Conservation (phyloP, 2,329 filamentous ascomycete species). For the Xylaria sp. region DNA sequence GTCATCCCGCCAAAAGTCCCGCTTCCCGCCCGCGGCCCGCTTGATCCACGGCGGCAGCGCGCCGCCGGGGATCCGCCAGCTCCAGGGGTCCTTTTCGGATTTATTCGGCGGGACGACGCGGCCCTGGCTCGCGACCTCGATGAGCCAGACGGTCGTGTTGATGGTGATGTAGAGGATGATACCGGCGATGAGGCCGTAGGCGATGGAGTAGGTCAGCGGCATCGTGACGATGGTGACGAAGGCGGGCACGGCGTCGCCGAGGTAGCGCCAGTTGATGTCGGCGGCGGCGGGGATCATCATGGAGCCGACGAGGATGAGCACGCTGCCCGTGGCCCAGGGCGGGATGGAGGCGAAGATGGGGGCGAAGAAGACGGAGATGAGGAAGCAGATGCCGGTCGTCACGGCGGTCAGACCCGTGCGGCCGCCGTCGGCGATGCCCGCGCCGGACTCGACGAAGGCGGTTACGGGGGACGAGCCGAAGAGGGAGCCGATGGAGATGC, state of each 20-base stretch:
- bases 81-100: constrained; percentile 73
- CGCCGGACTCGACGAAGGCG: constrained; percentile 83
- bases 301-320: constrained; percentile 80
- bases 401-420: constrained; percentile 81
- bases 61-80: constrained; percentile 69
- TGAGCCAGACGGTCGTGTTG: constrained; percentile 64
- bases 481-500: constrained; percentile 72
- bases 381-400: constrained; percentile 73
- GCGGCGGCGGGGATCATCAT: constrained; percentile 76
- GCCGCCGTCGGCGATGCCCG: constrained; percentile 82
- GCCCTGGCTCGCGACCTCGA: constrained; percentile 62
- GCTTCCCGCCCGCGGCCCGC: constrained; percentile 60
- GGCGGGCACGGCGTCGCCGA: constrained; percentile 77
- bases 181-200: constrained; percentile 77
- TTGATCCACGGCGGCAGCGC: constrained; percentile 69
- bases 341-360: constrained; percentile 88
- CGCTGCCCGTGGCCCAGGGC: constrained; percentile 82
- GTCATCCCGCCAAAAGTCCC: constrained; percentile 62
- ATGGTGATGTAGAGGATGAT: constrained; percentile 71
- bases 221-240: constrained; percentile 80
- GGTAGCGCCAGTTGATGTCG: constrained; percentile 85
- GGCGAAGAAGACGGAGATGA: constrained; percentile 82
- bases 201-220: constrained; percentile 87
- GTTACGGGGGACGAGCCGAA: constrained; percentile 77
- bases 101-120: constrained; percentile 70